A percentile compares a stretch with the other conserved stretches of the same genome.
These are phyloP conservation scores for Tetrapisispora nanseiensis DNA, from an alignment of 805 yeast species.

Conservation along the genomic window DNA sequence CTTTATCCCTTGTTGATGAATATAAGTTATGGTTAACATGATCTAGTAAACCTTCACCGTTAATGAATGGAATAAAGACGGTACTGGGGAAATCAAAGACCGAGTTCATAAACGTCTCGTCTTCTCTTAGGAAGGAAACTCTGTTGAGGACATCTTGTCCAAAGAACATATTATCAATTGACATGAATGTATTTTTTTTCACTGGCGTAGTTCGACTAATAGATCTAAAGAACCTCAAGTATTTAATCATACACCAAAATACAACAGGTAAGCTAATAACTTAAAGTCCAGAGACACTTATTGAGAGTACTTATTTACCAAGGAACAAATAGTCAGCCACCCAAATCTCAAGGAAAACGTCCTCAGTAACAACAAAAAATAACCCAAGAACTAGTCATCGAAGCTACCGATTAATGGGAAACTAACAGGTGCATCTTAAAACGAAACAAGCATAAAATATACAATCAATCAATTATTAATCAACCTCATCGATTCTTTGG, in stretches of 20 bases:
- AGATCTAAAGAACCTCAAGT: neutral
- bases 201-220: neutral
- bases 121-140: constrained; percentile 47
- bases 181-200: neutral
- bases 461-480: too few species aligned
- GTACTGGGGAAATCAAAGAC: constrained; percentile 35
- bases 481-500: too few species aligned
- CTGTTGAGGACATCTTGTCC: constrained; percentile 44
- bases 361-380: too few species aligned
- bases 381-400: too few species aligned
- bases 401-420: too few species aligned
- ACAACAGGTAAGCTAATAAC: neutral
- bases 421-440: too few species aligned
- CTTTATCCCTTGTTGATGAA: constrained; percentile 5
- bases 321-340: too few species aligned
- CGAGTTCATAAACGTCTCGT: constrained; percentile 36
- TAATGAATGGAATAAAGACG: constrained; percentile 31
- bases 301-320: too few species aligned
- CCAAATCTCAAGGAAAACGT: too few species aligned
- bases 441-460: too few species aligned
- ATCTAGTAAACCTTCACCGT: constrained; percentile 23
- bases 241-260: neutral
- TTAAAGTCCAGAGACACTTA: too few species aligned
- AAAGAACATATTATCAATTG: constrained; percentile 22
- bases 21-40: constrained; percentile 5